Conservation (phyloP, 192 early-diverging fungal genomes). For the Backusella liffmaniae region DNA sequence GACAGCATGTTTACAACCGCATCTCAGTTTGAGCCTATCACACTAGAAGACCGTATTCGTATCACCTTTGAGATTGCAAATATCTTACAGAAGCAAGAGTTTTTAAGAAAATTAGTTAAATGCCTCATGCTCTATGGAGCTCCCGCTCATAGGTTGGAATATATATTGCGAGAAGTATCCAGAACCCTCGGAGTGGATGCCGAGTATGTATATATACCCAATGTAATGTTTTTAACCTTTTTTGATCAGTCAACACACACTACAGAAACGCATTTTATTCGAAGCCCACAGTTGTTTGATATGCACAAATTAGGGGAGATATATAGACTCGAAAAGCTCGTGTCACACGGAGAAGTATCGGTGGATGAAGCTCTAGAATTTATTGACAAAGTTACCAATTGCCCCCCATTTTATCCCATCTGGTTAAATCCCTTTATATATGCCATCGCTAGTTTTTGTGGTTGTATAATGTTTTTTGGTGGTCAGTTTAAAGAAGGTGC, state of each 20-base stretch:
- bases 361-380: conserved; percentile 66
- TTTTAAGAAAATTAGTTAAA: conserved; percentile 59
- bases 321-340: conserved; percentile 60
- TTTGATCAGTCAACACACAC: conserved; percentile 69
- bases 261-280: conserved; percentile 73
- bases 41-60: conserved; percentile 46
- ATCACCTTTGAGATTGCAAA: conserved; percentile 62
- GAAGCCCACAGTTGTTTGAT: conserved; percentile 56
- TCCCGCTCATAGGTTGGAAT: conserved; percentile 67
- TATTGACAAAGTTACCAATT: conserved; percentile 55
- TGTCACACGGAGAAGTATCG: conserved; percentile 60
- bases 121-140: conserved; percentile 69
- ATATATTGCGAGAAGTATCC: conserved; percentile 61
- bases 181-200: conserved; percentile 60
- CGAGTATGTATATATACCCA: conserved; percentile 66
- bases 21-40: conserved; percentile 36
- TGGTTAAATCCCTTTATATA: conserved; percentile 60
- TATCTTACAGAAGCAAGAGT: conserved; percentile 69
- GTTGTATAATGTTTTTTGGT: conserved; percentile 66
- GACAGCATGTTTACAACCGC: conserved; percentile 36
- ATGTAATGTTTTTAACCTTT: conserved; percentile 72
- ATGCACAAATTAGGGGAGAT: conserved; percentile 67
- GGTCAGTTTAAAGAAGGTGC: conserved; percentile 68
- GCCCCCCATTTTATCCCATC: conserved; percentile 55
- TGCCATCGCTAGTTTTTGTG: conserved; percentile 54